Percentiles rank a stretch among this genome's conserved stretches.
phyloP scores from a whole-genome alignment of 129 eudicot genomes.

The Tagetes patula region DNA sequence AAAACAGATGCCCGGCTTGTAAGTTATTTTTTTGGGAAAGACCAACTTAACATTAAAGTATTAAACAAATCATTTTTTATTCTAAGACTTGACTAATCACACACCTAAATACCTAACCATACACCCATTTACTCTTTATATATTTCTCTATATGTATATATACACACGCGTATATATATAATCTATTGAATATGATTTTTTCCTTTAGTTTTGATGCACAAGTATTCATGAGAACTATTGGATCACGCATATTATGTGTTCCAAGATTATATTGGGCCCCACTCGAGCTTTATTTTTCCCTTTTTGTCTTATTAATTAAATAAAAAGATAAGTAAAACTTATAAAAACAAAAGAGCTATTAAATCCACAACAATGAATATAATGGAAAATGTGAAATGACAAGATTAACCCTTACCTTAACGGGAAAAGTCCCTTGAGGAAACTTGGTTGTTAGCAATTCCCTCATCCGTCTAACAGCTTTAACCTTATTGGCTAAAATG shows the following conservation, averaged over 20 bases:
- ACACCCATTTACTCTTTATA: too few relatives aligned
- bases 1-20: constrained; percentile 1
- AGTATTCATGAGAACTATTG: constrained; percentile 38
- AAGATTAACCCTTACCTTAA: constrained; percentile 64
- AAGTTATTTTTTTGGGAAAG: constrained; percentile 38
- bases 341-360: constrained; percentile 23
- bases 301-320: constrained; percentile 17
- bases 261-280: constrained; percentile 27
- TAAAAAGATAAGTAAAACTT: constrained; percentile 12
- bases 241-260: constrained; percentile 40
- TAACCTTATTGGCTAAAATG: constrained; percentile 83
- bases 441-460: constrained; percentile 92
- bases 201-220: constrained; percentile 8
- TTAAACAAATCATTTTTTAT: neutral
- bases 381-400: constrained; percentile 20
- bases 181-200: neutral
- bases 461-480: constrained; percentile 96
- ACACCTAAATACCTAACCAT: too few relatives aligned
- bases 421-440: constrained; percentile 91
- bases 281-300: neutral
- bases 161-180: too few relatives aligned
- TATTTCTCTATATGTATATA: too few relatives aligned
- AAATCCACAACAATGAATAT: neutral
- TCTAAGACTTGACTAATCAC: neutral
- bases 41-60: constrained; percentile 22